Evolutionary conservation across 2,329 filamentous ascomycete species (phyloP).

Genomic region (Venturia pyrina): DNA sequence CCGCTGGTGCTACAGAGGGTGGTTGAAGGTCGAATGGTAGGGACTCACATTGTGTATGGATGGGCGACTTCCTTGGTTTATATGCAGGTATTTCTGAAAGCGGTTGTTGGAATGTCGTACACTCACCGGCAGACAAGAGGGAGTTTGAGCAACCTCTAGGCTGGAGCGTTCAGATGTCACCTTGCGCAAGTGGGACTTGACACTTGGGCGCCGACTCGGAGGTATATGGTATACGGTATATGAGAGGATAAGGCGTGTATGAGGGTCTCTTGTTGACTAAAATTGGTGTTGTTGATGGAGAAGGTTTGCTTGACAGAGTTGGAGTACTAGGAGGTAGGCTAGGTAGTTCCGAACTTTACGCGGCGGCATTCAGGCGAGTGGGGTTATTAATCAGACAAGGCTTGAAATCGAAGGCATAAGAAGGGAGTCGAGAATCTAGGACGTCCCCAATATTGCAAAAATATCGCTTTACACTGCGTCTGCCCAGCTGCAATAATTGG

Average conservation of each 20-base stretch:
- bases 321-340: neutral
- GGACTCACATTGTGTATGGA: conserved; percentile 11
- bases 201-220: conserved; percentile 3
- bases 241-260: neutral
- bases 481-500: neutral
- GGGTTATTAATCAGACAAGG: neutral
- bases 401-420: neutral
- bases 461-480: neutral
- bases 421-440: no score
- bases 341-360: neutral
- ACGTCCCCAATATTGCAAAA: neutral
- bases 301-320: neutral
- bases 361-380: neutral
- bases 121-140: conserved; percentile 5
- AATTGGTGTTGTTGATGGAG: neutral
- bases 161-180: conserved; percentile 3
- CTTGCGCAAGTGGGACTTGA: conserved; percentile 10
- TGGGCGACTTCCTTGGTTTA: conserved; percentile 3
- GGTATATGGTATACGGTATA: neutral
- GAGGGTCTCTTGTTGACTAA: neutral
- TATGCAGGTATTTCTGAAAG: conserved; percentile 15
- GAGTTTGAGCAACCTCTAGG: neutral
- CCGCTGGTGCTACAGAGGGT: neutral
- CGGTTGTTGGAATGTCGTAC: conserved; percentile 9
- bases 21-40: neutral